Evolutionary conservation across 139 green algal species (phyloP), one percentile per base, ranked within the genome.

Genomic region (Coelastrella sp.): DNA sequence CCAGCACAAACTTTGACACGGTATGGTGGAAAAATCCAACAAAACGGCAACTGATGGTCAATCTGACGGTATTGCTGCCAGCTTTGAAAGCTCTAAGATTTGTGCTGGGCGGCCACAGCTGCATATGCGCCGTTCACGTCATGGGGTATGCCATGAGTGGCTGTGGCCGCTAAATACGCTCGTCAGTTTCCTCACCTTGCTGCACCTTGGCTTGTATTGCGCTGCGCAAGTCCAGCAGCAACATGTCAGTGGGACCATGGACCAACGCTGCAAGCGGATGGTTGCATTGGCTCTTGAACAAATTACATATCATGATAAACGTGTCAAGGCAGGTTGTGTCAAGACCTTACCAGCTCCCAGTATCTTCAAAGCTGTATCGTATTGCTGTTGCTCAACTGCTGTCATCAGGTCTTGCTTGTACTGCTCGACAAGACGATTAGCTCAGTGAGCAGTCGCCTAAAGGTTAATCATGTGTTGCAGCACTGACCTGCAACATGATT

Each of bases 161-260:
- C 81, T 76, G 81, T 25, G n/a, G 59, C 60, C 74, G 80, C 14
- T 10, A n/a, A n/a, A 22, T 11, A 25, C 70, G 70, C 19, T 11
- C 78, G 7, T 25, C 35, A 84, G 35, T 56, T 17, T 27, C 27
- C 14, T 20, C 8, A 81, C 68, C 68, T 56, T 61, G 66, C 9
- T 17, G 14, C 10, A 78, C 10, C 20, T 68, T 81, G 5, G 66
- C 49, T n/a, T 88, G 35, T 20, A 80, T 10, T 81, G 84, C 35
- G 24, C 14, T 27, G n/a, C 22, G 61, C 4, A 87, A 78, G 20
- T 87, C 82, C 25, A 63, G 25, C 82, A 87, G 82, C 82, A 78
- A 14, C 25, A 25, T 14, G 19, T 87, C 82, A 20, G 9, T 19
- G 17, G 63, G 82, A 6, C 27, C 63, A 11, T 63, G 7, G 7